phyloP scores from a whole-genome alignment of 805 yeast species.

The Kluyveromyces wickerhamii region DNA sequence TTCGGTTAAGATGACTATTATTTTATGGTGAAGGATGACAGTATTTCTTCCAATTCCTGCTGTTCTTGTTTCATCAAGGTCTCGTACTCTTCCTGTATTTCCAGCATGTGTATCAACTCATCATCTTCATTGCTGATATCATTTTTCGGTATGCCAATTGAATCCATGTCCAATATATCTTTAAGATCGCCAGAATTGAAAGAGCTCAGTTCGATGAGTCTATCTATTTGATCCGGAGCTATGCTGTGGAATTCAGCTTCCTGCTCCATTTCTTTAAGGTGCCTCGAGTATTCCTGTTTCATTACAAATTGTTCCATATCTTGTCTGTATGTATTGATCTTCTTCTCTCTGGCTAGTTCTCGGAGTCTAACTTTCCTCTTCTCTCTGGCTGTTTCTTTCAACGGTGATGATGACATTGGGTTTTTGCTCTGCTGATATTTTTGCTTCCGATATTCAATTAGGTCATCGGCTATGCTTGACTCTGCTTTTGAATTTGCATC shows the following conservation, averaged over 20 bases:
- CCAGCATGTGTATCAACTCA: constrained; percentile 15
- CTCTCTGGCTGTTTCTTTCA: constrained; percentile 2
- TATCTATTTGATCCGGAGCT: constrained; percentile 15
- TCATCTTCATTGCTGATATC: constrained; percentile 20
- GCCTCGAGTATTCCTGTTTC: constrained; percentile 15
- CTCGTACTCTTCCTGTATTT: constrained; percentile 7
- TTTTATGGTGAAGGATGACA: constrained; percentile 5
- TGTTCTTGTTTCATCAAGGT: constrained; percentile 6
- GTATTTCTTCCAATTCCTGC: constrained; percentile 7
- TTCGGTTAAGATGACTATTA: too few species aligned
- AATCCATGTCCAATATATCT: too few species aligned
- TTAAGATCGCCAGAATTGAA: too few species aligned
- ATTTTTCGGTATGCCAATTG: too few species aligned
- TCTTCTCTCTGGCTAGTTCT: constrained; percentile 7
- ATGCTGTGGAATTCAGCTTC: constrained; percentile 18
- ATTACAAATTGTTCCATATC: constrained; percentile 25
- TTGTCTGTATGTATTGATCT: constrained; percentile 12
- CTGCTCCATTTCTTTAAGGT: constrained; percentile 10
- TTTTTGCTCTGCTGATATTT: constrained; percentile 3
- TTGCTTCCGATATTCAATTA: constrained; percentile 3
- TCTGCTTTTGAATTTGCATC: neutral
- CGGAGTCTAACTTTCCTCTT: constrained; percentile 4
- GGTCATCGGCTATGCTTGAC: constrained; percentile 5
- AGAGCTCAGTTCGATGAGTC: constrained; percentile 15
- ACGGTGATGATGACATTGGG: constrained; percentile 6